Percentiles rank a stretch among this genome's conserved stretches.
These are phyloP conservation scores for Cryptococcus sp. DNA, from an alignment of 1,284 basidiomycete genomes.

Conservation along the genomic window DNA sequence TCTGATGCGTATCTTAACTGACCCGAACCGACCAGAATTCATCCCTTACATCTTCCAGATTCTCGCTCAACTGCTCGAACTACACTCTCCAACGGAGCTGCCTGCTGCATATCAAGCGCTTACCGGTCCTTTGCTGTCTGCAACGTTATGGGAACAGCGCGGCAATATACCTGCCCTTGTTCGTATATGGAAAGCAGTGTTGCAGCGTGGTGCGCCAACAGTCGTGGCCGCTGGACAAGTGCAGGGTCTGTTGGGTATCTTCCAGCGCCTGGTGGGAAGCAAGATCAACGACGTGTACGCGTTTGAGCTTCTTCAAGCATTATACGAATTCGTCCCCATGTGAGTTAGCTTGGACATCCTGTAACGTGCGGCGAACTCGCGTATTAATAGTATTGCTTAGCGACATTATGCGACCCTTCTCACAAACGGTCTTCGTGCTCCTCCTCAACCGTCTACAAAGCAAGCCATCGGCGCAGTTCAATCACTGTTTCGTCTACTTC, in stretches of 20 bases:
- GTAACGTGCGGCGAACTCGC: background rate
- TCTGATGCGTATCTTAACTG: too few relatives aligned
- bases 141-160: conserved; percentile 87
- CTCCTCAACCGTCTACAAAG: conserved; percentile 82
- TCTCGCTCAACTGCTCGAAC: conserved; percentile 90
- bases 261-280: conserved; percentile 86
- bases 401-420: conserved; percentile 67
- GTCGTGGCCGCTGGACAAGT: conserved; percentile 77
- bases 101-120: conserved; percentile 78
- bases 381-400: conserved; percentile 53
- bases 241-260: conserved; percentile 79
- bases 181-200: conserved; percentile 80
- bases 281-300: conserved; percentile 89
- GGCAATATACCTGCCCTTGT: conserved; percentile 96
- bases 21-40: conserved; percentile 66
- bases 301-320: conserved; percentile 81
- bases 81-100: conserved; percentile 64
- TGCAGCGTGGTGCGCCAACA: conserved; percentile 67
- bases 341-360: conserved; percentile 56
- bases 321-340: conserved; percentile 72
- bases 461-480: conserved; percentile 86
- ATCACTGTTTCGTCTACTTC: conserved; percentile 80
- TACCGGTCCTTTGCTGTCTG: conserved; percentile 80
- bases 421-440: conserved; percentile 75
- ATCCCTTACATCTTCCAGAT: conserved; percentile 98